Conservation (phyloP, 2,329 filamentous ascomycete genomes). For the Ophiosphaerella herpotricha region DNA sequence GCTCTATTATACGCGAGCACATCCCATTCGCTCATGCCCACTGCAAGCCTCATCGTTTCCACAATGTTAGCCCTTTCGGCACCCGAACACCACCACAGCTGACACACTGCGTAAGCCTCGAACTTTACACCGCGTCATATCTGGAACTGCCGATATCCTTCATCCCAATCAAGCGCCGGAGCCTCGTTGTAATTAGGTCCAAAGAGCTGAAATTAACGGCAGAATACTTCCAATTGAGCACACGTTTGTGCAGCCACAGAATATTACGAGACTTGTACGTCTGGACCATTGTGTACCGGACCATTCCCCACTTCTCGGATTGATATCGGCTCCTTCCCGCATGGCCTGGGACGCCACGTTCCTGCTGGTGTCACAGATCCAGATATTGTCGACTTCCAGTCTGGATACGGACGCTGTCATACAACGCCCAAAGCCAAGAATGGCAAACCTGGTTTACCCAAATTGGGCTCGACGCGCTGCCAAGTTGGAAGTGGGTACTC, state of each 20-base stretch:
- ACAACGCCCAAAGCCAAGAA: neutral
- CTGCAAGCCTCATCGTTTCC: constrained; percentile 23
- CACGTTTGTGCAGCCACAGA: neutral
- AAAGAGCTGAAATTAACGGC: neutral
- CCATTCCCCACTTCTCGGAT: neutral
- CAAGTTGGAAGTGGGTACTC: neutral
- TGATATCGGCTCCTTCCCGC: constrained; percentile 6
- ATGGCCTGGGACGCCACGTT: constrained; percentile 6
- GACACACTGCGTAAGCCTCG: too few species aligned
- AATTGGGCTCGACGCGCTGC: neutral
- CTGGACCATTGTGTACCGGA: neutral
- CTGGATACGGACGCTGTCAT: constrained; percentile 1
- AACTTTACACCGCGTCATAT: too few species aligned
- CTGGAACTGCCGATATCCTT: too few species aligned
- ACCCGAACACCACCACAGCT: neutral
- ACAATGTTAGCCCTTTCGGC: neutral
- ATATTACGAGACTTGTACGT: constrained; percentile 6
- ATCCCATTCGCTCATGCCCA: constrained; percentile 1
- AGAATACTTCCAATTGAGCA: neutral
- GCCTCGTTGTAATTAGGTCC: constrained; percentile 4
- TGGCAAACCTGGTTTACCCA: neutral
- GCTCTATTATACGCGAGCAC: constrained; percentile 7
- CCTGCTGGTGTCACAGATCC: constrained; percentile 8
- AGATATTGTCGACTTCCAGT: neutral
- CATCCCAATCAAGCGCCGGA: neutral